Base-by-base conservation (phyloP, 176 grass and related monocot genomes). In the Carex scoparia region DNA sequence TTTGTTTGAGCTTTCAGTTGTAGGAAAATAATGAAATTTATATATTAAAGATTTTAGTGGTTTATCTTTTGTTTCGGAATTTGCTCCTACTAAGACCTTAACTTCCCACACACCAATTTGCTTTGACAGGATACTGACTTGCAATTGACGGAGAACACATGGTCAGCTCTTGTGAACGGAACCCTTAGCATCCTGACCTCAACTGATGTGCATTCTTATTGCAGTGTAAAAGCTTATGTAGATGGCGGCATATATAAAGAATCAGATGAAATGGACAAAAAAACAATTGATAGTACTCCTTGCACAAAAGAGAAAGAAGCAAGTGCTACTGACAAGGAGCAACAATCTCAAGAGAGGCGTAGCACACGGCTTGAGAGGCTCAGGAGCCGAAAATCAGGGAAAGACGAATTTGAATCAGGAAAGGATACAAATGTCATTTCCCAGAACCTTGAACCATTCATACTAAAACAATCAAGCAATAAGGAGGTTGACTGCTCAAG, bases 301-400 rank as follows among this genome's bases (percentile, higher is more conserved):
- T 86, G 88, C 65, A 35, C 82, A 69, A 98, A 93, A 87, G 93
- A 93, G 65, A 94, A 93, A 81, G 89, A 98, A 86, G 54, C 18
- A 68, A 87, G 83, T 82, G 84, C 48, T 77, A 77, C 86, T 57
- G 91, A 94, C n/a, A 98, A 69, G 87, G 95, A 98, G 60, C 59
- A 62, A 68, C 95, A 98, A 87, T 88, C 88, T 84, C 93, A 92
- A 51, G 95, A 98, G 92, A 90, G 95, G 87, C 89, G 93, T 80
- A 98, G 95, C 82, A 90, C 93, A 85, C 89, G 95, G 56, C 91
- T 98, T 81, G 95, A 98, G 90, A 91, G 92, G 80, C 88, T 98
- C 64, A 87, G 85, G 82, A 98, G 95, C 88, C 92, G 92, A 37
- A 98, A 94, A 88, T 94, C 86, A 73, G 93, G 88, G 86, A 98